Evolutionary conservation across 116 monocot genomes (phyloP).

Genomic region (Zostera marina): DNA sequence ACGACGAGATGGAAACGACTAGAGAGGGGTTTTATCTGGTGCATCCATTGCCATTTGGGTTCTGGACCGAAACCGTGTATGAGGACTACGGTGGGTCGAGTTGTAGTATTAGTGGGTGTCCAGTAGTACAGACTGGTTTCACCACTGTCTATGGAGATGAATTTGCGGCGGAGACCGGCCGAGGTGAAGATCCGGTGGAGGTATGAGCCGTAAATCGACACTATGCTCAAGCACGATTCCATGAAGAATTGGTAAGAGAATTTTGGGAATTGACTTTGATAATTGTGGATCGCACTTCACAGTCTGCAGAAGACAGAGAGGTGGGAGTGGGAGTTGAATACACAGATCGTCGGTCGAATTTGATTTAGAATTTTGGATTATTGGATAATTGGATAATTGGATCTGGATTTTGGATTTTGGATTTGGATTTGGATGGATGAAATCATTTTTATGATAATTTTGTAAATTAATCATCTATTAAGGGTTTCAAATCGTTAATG

Average conservation of each 20-base stretch:
- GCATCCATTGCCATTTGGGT: constrained; percentile 50
- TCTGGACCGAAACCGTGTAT: constrained; percentile 71
- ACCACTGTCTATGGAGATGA: constrained; percentile 3
- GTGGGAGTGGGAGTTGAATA: no score
- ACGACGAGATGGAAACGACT: constrained; percentile 49
- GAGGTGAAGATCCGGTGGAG: constrained; percentile 6
- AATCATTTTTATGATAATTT: no score
- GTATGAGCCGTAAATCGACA: constrained; percentile 3
- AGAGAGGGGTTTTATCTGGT: constrained; percentile 42
- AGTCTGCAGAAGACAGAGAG: no score
- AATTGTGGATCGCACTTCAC: no score
- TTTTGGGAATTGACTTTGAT: no score
- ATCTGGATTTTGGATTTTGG: no score
- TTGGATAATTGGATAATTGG: no score
- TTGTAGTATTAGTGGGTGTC: background rate
- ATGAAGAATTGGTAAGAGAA: background rate
- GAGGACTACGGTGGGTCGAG: constrained; percentile 24
- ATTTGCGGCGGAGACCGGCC: constrained; percentile 7
- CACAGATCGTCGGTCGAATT: no score
- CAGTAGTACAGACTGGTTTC: constrained; percentile 12
- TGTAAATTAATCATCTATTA: no score
- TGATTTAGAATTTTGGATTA: no score
- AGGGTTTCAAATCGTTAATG: no score
- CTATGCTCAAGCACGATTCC: constrained; percentile 15
- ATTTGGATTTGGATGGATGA: no score